These are phyloP conservation scores for Micractinium conductrix DNA, from an alignment of 139 green algal species.

Conservation along the genomic window DNA sequence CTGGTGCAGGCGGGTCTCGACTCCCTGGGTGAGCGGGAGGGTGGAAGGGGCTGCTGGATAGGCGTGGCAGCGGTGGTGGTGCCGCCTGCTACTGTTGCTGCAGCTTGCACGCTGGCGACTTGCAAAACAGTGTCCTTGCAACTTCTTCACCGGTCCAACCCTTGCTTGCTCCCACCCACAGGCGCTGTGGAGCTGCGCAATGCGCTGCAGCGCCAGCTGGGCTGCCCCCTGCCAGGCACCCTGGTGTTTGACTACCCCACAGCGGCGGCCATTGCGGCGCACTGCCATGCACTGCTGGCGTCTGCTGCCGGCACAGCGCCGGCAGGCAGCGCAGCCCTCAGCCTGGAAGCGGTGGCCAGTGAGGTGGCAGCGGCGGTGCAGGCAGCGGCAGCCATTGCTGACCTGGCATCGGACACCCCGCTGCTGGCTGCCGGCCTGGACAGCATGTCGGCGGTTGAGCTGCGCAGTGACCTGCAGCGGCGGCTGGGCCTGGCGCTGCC, in stretches of 20 bases:
- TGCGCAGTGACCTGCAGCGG: slow-evolving; percentile 36
- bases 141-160: no score
- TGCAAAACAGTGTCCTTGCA: no score
- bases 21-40: slow-evolving; percentile 39
- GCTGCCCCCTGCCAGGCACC: slow-evolving; percentile 46
- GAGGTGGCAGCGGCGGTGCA: not conserved
- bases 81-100: not conserved
- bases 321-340: not conserved
- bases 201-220: slow-evolving; percentile 26
- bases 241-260: slow-evolving; percentile 67
- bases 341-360: not conserved
- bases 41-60: no score
- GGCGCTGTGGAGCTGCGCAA: slow-evolving; percentile 39
- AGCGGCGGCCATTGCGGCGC: slow-evolving; percentile 34
- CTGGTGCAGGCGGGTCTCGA: slow-evolving; percentile 51
- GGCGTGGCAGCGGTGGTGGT: not conserved
- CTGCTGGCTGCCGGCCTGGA: slow-evolving; percentile 59
- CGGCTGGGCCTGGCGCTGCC: slow-evolving; percentile 46
- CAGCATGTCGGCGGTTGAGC: slow-evolving; percentile 54
- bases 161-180: not conserved
- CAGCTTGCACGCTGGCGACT: not conserved
- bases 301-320: not conserved
- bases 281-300: not conserved
- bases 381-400: not conserved
- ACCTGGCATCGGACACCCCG: slow-evolving; percentile 47